These are phyloP conservation scores for Polyplosphaeria fusca DNA, from an alignment of 495 filamentous ascomycete genomes.

Conservation along the genomic window DNA sequence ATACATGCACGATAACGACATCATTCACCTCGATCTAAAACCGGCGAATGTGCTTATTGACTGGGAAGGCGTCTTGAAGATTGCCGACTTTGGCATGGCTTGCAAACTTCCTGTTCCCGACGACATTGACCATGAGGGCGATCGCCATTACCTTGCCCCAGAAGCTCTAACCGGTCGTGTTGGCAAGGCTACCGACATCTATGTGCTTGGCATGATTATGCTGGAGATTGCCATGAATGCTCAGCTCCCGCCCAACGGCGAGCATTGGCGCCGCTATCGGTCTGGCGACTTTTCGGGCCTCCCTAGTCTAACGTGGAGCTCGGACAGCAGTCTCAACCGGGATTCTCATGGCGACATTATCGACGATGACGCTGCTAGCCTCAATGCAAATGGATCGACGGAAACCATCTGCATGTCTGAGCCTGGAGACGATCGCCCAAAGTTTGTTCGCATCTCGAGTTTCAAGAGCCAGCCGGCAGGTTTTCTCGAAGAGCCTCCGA, in stretches of 20 bases:
- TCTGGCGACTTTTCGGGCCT: slow-evolving; percentile 83
- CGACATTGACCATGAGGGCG: slow-evolving; percentile 84
- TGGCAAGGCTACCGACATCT: slow-evolving; percentile 90
- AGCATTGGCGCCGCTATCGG: slow-evolving; percentile 81
- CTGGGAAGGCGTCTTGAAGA: slow-evolving; percentile 87
- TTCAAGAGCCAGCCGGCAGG: slow-evolving; percentile 53
- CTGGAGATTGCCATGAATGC: slow-evolving; percentile 91
- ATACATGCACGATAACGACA: slow-evolving; percentile 81
- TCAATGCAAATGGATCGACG: slow-evolving; percentile 8
- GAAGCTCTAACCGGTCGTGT: slow-evolving; percentile 80
- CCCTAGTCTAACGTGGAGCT: slow-evolving; percentile 76
- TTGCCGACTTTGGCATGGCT: slow-evolving; percentile 94
- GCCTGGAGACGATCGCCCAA: slow-evolving; percentile 3
- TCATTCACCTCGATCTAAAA: slow-evolving; percentile 92
- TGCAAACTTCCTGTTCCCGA: slow-evolving; percentile 69
- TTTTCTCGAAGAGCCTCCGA: slow-evolving; percentile 70
- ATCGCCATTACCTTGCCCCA: slow-evolving; percentile 91
- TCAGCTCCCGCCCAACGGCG: slow-evolving; percentile 84
- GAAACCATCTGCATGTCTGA: slow-evolving; percentile 24
- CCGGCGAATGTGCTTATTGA: slow-evolving; percentile 91
- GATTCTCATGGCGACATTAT: slow-evolving; percentile 72
- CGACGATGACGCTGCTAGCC: background rate
- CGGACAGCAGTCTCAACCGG: slow-evolving; percentile 63
- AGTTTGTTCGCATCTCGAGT: slow-evolving; percentile 21
- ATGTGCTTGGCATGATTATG: slow-evolving; percentile 88